Evolutionary conservation across 2,329 filamentous ascomycete species (phyloP).

Genomic region (Cladosporium cucumerinum): DNA sequence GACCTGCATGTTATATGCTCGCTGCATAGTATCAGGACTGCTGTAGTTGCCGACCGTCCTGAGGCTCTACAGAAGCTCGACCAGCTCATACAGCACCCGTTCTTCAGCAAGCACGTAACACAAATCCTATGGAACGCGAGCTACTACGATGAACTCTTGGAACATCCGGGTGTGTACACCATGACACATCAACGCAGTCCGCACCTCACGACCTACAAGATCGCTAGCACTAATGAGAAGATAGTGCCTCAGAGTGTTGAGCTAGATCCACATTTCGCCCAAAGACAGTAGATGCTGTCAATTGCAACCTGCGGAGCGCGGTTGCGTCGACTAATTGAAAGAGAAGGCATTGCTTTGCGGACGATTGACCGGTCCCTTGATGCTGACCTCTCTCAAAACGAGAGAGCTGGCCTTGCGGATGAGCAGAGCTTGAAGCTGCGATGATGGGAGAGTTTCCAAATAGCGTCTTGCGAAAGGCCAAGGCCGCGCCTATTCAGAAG

Average conservation of each 20-base stretch:
- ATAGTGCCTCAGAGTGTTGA: too few species aligned
- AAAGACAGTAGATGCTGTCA: too few species aligned
- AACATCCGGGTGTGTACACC: neutral
- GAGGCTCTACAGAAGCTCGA: neutral
- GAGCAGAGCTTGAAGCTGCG: neutral
- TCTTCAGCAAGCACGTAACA: slow-evolving; percentile 7
- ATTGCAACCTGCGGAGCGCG: too few species aligned
- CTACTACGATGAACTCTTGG: neutral
- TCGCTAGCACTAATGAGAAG: too few species aligned
- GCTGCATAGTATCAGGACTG: neutral
- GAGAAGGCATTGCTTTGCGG: too few species aligned
- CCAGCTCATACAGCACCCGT: neutral
- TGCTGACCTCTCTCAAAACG: too few species aligned
- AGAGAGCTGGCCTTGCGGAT: neutral
- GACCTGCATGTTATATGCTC: neutral
- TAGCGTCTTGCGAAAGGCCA: neutral
- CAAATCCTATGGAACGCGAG: neutral
- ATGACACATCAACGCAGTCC: neutral
- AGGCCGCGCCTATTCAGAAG: neutral
- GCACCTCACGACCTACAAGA: neutral
- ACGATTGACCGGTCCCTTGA: too few species aligned
- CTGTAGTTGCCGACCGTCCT: neutral
- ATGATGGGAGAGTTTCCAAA: neutral
- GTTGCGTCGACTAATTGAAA: too few species aligned
- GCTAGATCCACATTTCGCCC: too few species aligned